Conservation (phyloP, 1,139 yeast species). For the Blastobotrys persicus region DNA sequence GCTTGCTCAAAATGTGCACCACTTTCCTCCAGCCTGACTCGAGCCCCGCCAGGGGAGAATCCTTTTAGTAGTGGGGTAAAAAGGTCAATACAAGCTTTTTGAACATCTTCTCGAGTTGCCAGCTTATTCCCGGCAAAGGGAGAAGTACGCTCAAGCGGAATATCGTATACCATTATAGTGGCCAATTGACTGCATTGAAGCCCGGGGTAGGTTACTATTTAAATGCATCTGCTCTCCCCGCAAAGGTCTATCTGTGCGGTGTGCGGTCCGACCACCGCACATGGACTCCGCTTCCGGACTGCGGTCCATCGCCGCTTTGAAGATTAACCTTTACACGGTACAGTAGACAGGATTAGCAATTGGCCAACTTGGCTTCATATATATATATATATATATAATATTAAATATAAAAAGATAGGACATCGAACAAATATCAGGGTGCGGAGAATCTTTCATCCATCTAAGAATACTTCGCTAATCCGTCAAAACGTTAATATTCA, state of each 20-base stretch:
- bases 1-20: constrained; percentile 26
- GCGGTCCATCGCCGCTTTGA: neutral
- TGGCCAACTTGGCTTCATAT: too few species aligned
- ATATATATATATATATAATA: too few species aligned
- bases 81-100: constrained; percentile 16
- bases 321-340: neutral
- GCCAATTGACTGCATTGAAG: neutral
- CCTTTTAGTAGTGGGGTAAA: constrained; percentile 17
- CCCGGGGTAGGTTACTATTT: too few species aligned
- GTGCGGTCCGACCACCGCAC: constrained; percentile 6
- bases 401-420: too few species aligned
- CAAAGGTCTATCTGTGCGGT: neutral
- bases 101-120: constrained; percentile 16
- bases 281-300: neutral
- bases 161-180: neutral
- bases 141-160: constrained; percentile 4
- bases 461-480: too few species aligned
- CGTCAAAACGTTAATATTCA: too few species aligned
- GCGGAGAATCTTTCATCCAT: too few species aligned
- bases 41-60: constrained; percentile 19
- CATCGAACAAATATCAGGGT: too few species aligned
- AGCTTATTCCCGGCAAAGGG: constrained; percentile 15
- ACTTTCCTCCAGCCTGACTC: constrained; percentile 20
- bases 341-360: too few species aligned
- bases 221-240: too few species aligned